Evolutionary conservation across 495 filamentous ascomycete species (phyloP).

Genomic region (Neurospora discreta): DNA sequence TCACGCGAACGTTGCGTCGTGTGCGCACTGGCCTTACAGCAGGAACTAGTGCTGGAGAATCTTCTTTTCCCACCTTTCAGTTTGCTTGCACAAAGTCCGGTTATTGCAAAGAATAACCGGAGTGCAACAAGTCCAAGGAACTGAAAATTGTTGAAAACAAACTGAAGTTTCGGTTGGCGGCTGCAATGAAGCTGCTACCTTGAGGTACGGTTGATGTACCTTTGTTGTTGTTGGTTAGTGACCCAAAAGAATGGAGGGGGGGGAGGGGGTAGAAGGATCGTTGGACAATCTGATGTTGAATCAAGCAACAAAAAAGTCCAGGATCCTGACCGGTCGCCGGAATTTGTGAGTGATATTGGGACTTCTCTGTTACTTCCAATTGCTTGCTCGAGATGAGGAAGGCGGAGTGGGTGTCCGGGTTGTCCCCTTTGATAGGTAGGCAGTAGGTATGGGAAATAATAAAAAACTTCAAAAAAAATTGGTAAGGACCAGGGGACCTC

Average conservation of each 20-base stretch:
- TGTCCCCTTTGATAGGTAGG: background rate
- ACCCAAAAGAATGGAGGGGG: background rate
- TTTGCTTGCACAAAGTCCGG: background rate
- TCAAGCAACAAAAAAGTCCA: background rate
- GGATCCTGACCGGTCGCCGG: background rate
- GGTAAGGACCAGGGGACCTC: background rate
- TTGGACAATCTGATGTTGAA: background rate
- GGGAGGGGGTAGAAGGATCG: background rate
- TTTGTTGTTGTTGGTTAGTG: too few species aligned
- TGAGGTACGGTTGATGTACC: background rate
- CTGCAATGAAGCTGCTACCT: background rate
- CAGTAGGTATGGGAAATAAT: background rate
- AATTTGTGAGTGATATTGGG: background rate
- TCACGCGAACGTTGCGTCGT: conserved; percentile 6
- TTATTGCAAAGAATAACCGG: background rate
- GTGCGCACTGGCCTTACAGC: background rate
- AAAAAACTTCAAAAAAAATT: background rate
- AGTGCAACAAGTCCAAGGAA: background rate
- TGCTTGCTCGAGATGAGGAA: background rate
- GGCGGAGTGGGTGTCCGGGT: background rate
- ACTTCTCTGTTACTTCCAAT: background rate
- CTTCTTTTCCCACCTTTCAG: background rate
- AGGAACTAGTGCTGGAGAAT: background rate
- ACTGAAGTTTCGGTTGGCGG: background rate
- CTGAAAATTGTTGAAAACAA: background rate